Evolutionary conservation across 441 rosid genomes (phyloP).

Genomic region (Erodium trifolium): DNA sequence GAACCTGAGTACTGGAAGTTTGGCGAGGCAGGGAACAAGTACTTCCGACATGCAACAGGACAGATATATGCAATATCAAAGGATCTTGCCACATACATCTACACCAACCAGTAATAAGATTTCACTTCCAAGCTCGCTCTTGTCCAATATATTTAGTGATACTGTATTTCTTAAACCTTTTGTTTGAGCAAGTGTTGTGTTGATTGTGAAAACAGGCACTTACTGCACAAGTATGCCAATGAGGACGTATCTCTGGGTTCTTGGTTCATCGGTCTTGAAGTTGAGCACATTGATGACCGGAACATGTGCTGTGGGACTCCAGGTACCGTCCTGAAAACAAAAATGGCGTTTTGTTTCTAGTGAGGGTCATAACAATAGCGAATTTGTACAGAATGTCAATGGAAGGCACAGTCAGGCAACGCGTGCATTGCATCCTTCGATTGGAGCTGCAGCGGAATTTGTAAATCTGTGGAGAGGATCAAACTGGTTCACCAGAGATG

Average conservation of each 20-base stretch:
- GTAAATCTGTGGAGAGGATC: no score
- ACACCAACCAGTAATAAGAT: neutral
- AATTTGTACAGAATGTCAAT: no score
- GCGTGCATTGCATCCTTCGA: no score
- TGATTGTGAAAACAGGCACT: neutral
- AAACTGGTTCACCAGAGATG: no score
- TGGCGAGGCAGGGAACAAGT: neutral
- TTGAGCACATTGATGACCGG: conserved; percentile 1
- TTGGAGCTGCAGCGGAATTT: no score
- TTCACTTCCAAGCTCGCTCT: neutral
- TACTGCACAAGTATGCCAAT: conserved; percentile 5
- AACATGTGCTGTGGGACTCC: conserved; percentile 2
- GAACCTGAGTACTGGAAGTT: conserved; percentile 2
- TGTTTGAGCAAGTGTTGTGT: neutral
- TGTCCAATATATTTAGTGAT: no score
- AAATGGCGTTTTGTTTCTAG: no score
- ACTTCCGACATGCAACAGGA: conserved; percentile 6
- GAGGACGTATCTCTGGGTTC: neutral
- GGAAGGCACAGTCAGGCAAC: no score
- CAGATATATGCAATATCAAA: conserved; percentile 5
- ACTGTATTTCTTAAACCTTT: no score
- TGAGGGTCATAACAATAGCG: no score
- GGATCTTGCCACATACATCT: conserved; percentile 4
- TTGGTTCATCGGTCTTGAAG: neutral
- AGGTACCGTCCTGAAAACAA: neutral